phyloP scores from a whole-genome alignment of 805 yeast species.

The Kodamaea sagamina region DNA sequence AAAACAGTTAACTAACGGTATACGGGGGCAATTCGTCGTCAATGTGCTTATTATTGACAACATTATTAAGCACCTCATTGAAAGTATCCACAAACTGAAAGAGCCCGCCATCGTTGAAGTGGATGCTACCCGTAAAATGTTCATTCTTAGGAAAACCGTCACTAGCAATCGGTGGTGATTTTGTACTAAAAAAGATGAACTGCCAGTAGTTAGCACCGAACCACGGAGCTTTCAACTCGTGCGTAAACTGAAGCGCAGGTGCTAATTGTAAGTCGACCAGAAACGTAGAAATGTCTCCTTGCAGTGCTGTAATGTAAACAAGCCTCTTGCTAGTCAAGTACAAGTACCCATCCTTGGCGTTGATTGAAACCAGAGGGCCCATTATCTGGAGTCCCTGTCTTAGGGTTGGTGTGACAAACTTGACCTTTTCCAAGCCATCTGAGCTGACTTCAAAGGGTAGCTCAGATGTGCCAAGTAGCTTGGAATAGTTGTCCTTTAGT shows the following conservation, averaged over 20 bases:
- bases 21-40: slow-evolving; percentile 51
- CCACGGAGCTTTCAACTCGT: slow-evolving; percentile 51
- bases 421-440: slow-evolving; percentile 23
- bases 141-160: slow-evolving; percentile 43
- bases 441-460: slow-evolving; percentile 23
- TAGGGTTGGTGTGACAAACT: slow-evolving; percentile 17
- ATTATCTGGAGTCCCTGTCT: slow-evolving; percentile 34
- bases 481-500: slow-evolving; percentile 18
- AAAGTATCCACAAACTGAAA: slow-evolving; percentile 41
- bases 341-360: slow-evolving; percentile 39
- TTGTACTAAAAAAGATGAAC: slow-evolving; percentile 39
- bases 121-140: slow-evolving; percentile 38
- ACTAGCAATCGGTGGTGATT: slow-evolving; percentile 34
- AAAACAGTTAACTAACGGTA: slow-evolving; percentile 5
- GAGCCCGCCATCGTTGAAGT: slow-evolving; percentile 52
- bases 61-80: slow-evolving; percentile 35
- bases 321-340: slow-evolving; percentile 46
- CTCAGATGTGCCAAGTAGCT: slow-evolving; percentile 6
- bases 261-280: slow-evolving; percentile 33
- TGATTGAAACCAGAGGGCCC: slow-evolving; percentile 23
- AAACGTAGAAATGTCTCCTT: slow-evolving; percentile 47
- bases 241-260: slow-evolving; percentile 35
- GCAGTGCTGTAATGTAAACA: slow-evolving; percentile 38
- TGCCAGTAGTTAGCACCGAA: slow-evolving; percentile 55
- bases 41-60: slow-evolving; percentile 37